phyloP scores from a whole-genome alignment of 257 asterid genomes.

The Solanum bukasovii region DNA sequence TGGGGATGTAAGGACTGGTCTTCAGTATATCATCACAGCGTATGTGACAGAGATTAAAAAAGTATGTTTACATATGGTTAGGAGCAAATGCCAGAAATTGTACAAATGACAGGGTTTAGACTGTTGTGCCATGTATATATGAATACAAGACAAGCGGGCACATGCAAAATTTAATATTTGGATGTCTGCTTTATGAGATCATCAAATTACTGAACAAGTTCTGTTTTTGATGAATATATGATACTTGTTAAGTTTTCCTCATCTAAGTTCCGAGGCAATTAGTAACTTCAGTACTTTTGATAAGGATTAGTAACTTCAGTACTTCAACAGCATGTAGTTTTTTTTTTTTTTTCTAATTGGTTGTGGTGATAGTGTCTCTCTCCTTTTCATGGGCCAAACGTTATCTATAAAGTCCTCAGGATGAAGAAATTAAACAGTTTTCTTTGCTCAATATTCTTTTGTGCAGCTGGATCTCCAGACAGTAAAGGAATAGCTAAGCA shows the following conservation, averaged over 20 bases:
- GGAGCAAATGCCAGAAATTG: background rate
- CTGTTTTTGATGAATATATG: background rate
- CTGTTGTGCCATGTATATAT: background rate
- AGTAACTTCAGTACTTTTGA: background rate
- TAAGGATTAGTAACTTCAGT: background rate
- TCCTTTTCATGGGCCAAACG: no score
- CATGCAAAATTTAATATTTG: background rate
- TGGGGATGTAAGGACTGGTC: background rate
- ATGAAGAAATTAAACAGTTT: background rate
- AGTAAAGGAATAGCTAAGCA: background rate
- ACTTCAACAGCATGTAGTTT: background rate
- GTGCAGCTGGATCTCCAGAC: background rate
- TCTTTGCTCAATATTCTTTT: background rate
- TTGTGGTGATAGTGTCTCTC: no score
- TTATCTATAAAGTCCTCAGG: background rate
- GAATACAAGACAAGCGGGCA: background rate
- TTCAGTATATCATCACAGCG: background rate
- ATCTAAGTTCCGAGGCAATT: background rate
- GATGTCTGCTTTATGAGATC: background rate
- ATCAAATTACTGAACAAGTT: background rate
- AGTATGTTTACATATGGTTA: background rate
- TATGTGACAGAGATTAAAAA: background rate
- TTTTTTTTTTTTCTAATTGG: no score
- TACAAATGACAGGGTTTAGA: background rate
- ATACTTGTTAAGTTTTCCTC: background rate